Base-by-base conservation (phyloP, 2,329 filamentous ascomycete genomes). In the Lecanicillium sp. region DNA sequence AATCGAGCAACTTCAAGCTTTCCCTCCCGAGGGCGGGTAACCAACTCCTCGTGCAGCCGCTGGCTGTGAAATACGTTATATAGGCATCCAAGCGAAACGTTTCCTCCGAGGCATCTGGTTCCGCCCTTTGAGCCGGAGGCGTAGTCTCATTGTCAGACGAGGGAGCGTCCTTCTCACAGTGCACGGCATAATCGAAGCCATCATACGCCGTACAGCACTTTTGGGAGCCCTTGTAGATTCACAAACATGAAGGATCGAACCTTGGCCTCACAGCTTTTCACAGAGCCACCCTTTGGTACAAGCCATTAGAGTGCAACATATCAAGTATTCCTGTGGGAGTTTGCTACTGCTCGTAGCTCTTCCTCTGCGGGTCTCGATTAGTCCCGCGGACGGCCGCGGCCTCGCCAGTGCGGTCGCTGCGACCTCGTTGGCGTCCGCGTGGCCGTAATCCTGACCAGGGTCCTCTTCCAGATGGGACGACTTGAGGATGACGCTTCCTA, bases 1-100 rank as follows among this genome's bases (percentile, higher is more conserved):
- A 89, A 70, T 48, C 85, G 72, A 11, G 77, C 64, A 15, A 88
- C 77, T 55, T 86, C 79, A 17, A 90, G 70, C 10, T 75, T 70
- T 3, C 86, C 86, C 56, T 83, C 74, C 0, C 73, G 51, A 81
- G 68, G 40, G 79, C 70, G 5, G 84, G 72, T 4, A 67, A 5
- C 41, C 41, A 44, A 30, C 15, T 36, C 26, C 20, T 8, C 19
- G 15, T n/a, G 2, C 41, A 29, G 24, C 41, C 41, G 17, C 41
- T 44, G n/a, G 21, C 30, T 4, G 35, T 36, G 30, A 44, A 44
- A 21, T 44, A 44, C 29, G 26, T 36, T 29, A 36, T 36, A 14
- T 44, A 44, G 1, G 30, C 20, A 14, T 20, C 41, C 9, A 36
- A 9, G 7, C 32, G 41, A n/a, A 44, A 20, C 5, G 6, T 44